Conservation (phyloP, 257 asterid species). For the Primulina huaijiensis region DNA sequence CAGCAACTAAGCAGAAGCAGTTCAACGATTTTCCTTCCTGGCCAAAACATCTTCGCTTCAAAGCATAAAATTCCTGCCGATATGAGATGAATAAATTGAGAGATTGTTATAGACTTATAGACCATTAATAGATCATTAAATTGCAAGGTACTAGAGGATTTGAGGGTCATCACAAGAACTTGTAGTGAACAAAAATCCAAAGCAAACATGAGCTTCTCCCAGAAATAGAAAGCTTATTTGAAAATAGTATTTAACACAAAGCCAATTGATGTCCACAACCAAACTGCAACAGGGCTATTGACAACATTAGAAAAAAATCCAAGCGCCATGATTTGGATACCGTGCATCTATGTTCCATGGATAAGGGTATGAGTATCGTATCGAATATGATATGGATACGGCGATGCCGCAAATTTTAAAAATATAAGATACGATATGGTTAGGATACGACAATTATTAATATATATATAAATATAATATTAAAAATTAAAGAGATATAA, state of each 20-base stretch:
- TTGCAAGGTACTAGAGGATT: not conserved
- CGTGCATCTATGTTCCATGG: too few species aligned
- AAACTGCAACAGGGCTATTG: not conserved
- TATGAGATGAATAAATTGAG: conserved; percentile 26
- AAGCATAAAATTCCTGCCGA: conserved; percentile 80
- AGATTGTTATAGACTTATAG: not conserved
- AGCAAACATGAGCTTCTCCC: conserved; percentile 5
- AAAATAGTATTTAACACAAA: conserved; percentile 15
- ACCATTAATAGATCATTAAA: conserved; percentile 19
- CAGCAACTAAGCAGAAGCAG: conserved; percentile 88
- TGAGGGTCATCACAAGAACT: conserved; percentile 6
- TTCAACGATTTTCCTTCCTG: conserved; percentile 78
- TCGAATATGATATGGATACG: too few species aligned
- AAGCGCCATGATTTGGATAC: too few species aligned
- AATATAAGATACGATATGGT: too few species aligned
- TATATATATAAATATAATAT: too few species aligned
- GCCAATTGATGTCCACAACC: conserved; percentile 16
- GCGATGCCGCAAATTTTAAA: too few species aligned
- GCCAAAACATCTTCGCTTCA: conserved; percentile 74
- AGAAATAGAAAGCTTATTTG: conserved; percentile 14
- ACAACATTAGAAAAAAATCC: too few species aligned
- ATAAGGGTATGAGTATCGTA: too few species aligned
- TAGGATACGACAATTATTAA: too few species aligned
- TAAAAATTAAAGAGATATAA: too few species aligned
- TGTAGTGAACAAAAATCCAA: conserved; percentile 14